These are phyloP conservation scores for Polyplosphaeria fusca DNA, from an alignment of 495 filamentous ascomycete genomes.

Conservation along the genomic window DNA sequence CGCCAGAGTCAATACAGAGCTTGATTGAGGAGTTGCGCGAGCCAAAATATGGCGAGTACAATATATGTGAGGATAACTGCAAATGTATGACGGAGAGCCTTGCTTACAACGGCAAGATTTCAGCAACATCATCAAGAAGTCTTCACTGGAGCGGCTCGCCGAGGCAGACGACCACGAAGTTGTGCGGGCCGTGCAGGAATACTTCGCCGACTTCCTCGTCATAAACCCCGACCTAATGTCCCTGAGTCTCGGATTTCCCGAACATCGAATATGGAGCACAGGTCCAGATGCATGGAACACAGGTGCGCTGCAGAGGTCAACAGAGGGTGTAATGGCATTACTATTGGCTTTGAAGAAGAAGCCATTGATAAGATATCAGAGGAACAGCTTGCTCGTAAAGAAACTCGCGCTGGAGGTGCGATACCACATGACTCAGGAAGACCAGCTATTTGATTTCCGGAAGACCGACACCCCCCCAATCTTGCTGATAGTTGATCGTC, in stretches of 20 bases:
- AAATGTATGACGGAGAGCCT: not conserved
- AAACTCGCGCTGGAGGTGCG: conserved; percentile 89
- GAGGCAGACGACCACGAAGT: conserved; percentile 99
- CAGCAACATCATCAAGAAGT: conserved; percentile 96
- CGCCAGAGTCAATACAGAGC: conserved; percentile 83
- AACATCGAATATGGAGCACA: conserved; percentile 69
- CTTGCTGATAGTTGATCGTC: conserved; percentile 81
- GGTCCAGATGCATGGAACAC: conserved; percentile 86
- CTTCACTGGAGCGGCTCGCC: conserved; percentile 86
- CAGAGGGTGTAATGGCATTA: conserved; percentile 79
- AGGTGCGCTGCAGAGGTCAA: conserved; percentile 76
- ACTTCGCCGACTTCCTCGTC: conserved; percentile 92
- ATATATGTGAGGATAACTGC: conserved; percentile 58
- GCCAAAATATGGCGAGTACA: conserved; percentile 96
- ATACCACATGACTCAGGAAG: conserved; percentile 91
- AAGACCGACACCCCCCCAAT: conserved; percentile 94
- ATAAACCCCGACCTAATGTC: conserved; percentile 93
- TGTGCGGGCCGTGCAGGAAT: conserved; percentile 85
- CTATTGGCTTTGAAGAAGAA: conserved; percentile 91
- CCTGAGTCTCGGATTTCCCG: conserved; percentile 69
- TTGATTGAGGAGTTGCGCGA: conserved; percentile 95
- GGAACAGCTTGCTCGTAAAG: conserved; percentile 83
- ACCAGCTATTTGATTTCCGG: conserved; percentile 95
- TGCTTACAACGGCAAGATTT: conserved; percentile 56
- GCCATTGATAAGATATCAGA: conserved; percentile 89